Conservation (phyloP, 2,329 filamentous ascomycete species). For the Harringtonia aguacate region DNA sequence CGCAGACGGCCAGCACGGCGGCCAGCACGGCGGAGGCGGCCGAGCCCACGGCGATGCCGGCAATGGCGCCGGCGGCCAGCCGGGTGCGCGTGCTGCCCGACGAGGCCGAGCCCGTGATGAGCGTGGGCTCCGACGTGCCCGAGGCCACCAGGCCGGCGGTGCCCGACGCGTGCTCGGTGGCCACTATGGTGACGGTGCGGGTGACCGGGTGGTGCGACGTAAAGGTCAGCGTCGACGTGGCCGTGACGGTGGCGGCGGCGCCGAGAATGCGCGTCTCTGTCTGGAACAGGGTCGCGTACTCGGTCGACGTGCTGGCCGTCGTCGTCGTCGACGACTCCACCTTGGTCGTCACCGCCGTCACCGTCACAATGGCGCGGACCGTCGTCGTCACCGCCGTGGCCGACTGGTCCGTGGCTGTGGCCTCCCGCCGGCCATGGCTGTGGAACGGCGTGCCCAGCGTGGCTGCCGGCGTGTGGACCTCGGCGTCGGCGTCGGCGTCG, state of each 20-base stretch:
- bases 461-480: too few relatives aligned
- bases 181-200: slow-evolving; percentile 8
- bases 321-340: slow-evolving; percentile 1
- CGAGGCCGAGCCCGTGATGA: not conserved
- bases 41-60: slow-evolving; percentile 13
- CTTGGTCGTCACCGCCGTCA: slow-evolving; percentile 3
- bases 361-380: slow-evolving; percentile 3
- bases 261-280: slow-evolving; percentile 6
- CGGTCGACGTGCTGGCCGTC: not conserved
- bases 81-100: not conserved
- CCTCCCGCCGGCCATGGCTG: not conserved
- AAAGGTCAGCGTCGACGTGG: slow-evolving; percentile 12
- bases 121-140: not conserved
- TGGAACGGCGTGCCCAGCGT: too few relatives aligned
- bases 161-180: not conserved
- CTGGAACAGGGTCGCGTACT: not conserved
- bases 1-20: slow-evolving; percentile 1
- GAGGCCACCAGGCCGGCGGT: not conserved
- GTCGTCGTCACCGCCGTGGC: slow-evolving; percentile 6
- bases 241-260: slow-evolving; percentile 11
- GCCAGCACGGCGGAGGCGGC: slow-evolving; percentile 5
- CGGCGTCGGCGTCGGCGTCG: too few relatives aligned
- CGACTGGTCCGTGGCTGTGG: slow-evolving; percentile 4
- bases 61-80: slow-evolving; percentile 10
- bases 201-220: slow-evolving; percentile 10